These are phyloP conservation scores for Aspergillus pseudoviridinutans DNA, from an alignment of 2,329 filamentous ascomycete genomes.

Conservation along the genomic window DNA sequence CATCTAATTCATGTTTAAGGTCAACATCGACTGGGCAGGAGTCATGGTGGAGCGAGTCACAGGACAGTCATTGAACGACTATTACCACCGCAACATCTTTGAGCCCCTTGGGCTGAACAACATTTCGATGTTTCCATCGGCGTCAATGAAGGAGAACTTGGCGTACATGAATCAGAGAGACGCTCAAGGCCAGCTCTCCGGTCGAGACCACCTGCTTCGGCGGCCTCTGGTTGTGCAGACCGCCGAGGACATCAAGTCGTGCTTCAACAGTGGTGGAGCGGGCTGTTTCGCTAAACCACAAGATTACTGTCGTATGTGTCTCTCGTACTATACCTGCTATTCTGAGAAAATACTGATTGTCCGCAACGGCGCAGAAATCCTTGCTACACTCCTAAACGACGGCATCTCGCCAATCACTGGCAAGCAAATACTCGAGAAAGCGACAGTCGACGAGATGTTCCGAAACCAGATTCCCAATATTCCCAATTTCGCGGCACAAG, in stretches of 20 bases:
- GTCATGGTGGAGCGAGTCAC: constrained; percentile 46
- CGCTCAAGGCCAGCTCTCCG: constrained; percentile 39
- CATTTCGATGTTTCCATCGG: constrained; percentile 55
- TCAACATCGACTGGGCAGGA: constrained; percentile 53
- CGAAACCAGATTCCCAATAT: constrained; percentile 57
- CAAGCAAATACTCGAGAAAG: constrained; percentile 50
- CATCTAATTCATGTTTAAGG: constrained; percentile 29
- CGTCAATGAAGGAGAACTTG: constrained; percentile 52
- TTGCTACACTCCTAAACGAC: constrained; percentile 61
- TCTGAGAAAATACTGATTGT: neutral
- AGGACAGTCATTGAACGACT: constrained; percentile 45
- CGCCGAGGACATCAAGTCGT: constrained; percentile 39
- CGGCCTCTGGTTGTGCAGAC: constrained; percentile 44
- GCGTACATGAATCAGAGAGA: constrained; percentile 55
- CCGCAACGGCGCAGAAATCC: constrained; percentile 46
- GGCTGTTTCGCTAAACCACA: constrained; percentile 58
- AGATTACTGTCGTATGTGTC: constrained; percentile 55
- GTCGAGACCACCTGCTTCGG: constrained; percentile 50
- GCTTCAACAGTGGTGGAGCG: constrained; percentile 60
- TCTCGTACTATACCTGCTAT: too few relatives aligned
- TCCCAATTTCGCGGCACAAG: constrained; percentile 50
- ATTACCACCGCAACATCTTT: constrained; percentile 48
- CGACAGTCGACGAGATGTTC: constrained; percentile 62
- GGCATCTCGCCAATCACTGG: constrained; percentile 58
- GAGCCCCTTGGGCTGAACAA: constrained; percentile 47